Evolutionary conservation across 306 rosid genomes (phyloP).

Genomic region (Pterocarpus macrocarpus): DNA sequence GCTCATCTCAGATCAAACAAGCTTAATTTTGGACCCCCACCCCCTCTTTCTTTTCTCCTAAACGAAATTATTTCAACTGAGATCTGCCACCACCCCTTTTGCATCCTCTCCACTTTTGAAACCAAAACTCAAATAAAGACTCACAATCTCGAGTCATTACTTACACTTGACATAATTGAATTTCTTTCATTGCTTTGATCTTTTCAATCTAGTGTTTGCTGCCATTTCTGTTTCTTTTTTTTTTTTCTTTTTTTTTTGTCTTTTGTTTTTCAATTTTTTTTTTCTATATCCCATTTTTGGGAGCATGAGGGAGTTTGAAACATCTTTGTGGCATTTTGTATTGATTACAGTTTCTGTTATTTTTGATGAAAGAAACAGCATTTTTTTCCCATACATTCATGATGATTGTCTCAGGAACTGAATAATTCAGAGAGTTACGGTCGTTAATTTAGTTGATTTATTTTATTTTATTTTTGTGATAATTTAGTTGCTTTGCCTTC

Average conservation of each 20-base stretch:
- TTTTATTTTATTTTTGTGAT: background rate
- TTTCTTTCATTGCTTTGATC: background rate
- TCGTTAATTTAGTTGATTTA: conserved; percentile 26
- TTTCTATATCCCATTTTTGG: background rate
- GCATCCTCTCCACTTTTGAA: background rate
- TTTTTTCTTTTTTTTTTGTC: background rate
- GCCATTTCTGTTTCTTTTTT: background rate
- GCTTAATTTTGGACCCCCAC: background rate
- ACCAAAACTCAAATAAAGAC: background rate
- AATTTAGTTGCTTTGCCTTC: conserved; percentile 15
- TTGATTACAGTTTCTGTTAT: conserved; percentile 48
- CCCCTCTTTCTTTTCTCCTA: background rate
- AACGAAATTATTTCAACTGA: background rate
- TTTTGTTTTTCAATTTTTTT: background rate
- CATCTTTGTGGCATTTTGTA: conserved; percentile 37
- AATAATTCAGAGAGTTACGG: background rate
- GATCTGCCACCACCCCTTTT: conserved; percentile 45
- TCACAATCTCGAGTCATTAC: background rate
- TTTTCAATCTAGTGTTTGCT: conserved; percentile 15
- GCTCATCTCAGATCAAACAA: conserved; percentile 17
- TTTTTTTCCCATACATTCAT: conserved; percentile 36
- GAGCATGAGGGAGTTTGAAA: conserved; percentile 14
- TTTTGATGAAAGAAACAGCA: conserved; percentile 44
- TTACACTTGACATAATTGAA: background rate
- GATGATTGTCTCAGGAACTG: conserved; percentile 37